Evolutionary conservation across 805 yeast species (phyloP).

Genomic region (Wickerhamomyces pijperi): DNA sequence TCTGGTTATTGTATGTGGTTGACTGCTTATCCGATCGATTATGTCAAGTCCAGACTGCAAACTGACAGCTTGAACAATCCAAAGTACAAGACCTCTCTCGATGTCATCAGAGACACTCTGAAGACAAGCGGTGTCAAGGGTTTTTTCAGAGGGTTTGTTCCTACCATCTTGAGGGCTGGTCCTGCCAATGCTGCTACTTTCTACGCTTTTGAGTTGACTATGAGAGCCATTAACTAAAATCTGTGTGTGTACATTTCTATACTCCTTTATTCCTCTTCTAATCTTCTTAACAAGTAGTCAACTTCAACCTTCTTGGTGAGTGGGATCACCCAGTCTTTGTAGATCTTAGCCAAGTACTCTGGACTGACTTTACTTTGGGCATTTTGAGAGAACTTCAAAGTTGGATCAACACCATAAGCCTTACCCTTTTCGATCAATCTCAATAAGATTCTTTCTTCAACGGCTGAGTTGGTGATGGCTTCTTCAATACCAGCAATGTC

Average conservation of each 20-base stretch:
- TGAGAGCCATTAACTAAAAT: constrained; percentile 33
- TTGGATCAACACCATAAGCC: constrained; percentile 83
- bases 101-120: constrained; percentile 45
- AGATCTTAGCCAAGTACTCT: constrained; percentile 70
- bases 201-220: constrained; percentile 82
- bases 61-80: constrained; percentile 55
- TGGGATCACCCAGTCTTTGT: constrained; percentile 84
- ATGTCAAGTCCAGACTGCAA: constrained; percentile 83
- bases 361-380: constrained; percentile 70
- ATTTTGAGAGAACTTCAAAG: constrained; percentile 56
- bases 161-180: constrained; percentile 91
- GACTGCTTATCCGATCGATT: constrained; percentile 79
- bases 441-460: constrained; percentile 73
- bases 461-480: constrained; percentile 78
- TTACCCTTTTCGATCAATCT: constrained; percentile 73
- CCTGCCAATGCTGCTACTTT: constrained; percentile 98
- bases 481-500: constrained; percentile 67
- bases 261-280: constrained; percentile 47
- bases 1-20: constrained; percentile 90
- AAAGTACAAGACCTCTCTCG: constrained; percentile 42
- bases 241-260: too few species aligned
- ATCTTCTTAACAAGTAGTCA: constrained; percentile 75
- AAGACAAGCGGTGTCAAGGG: constrained; percentile 59
- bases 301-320: constrained; percentile 92
- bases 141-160: constrained; percentile 82